Evolutionary conservation across 495 filamentous ascomycete genomes (phyloP), one percentile per base, ranked within the genome.

Genomic region (Xylaria scruposa): DNA sequence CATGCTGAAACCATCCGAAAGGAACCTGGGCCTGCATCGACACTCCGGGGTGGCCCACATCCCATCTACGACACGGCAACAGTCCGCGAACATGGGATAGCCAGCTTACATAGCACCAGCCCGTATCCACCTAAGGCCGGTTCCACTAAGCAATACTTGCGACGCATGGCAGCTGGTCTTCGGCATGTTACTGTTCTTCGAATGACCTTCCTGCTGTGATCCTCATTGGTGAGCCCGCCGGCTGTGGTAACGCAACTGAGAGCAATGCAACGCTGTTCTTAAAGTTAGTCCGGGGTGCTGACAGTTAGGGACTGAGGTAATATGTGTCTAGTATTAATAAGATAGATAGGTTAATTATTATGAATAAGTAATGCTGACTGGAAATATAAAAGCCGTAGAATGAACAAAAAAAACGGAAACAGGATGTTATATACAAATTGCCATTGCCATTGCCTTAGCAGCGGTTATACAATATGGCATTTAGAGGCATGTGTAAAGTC

Each of bases 21-120:
- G 44, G 47, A 26, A 42, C 44, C 44, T 62, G 58, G 59, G 59
- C 59, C 68, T 70, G 68, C 59, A 70, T 63, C 59, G 17, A 62
- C 4, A 21, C 29, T 63, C 56, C 46, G 51, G 36, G 58, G 51
- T 69, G 53, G 74, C 70, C 70, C 75, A 74, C 76, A 70, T 74
- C 49, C 29, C 70, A 40, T 73, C 51, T 40, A 33, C 54, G 65
- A 36, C 59, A 65, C 56, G 77, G 77, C 75, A 78, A 75, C 62
- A 72, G 67, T 78, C 77, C 73, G 77, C 77, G 77, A 78, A 70
- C 75, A 77, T 75, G 76, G 73, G 74, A 76, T 60, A 12, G 67
- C 53, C 38, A 70, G 67, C 59, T 46, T 70, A 51, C 68, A 51
- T 44, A 64, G 24, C 21, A 64, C 44, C 68, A 58, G 26, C 8